These are phyloP conservation scores for Leccinellum luteum DNA, from an alignment of 768 basidiomycete genomes.

Conservation along the genomic window DNA sequence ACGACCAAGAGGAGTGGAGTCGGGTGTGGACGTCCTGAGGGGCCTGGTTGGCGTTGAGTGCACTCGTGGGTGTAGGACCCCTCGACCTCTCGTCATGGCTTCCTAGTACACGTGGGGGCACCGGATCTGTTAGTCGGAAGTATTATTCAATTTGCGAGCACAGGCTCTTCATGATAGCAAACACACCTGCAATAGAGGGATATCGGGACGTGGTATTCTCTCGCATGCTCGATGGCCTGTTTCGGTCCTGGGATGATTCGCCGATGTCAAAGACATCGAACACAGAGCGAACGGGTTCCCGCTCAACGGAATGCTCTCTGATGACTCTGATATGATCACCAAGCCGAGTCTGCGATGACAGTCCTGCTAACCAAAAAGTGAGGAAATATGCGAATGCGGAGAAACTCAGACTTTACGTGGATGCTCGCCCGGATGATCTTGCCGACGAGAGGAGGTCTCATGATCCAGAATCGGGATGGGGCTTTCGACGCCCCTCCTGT, in stretches of 20 bases:
- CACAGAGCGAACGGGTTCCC: conserved; percentile 23
- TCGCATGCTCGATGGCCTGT: conserved; percentile 11
- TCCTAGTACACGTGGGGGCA: conserved; percentile 11
- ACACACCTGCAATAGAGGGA: conserved; percentile 15
- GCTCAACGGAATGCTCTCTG: conserved; percentile 21
- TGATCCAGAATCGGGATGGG: conserved; percentile 3
- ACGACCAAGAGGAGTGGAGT: conserved; percentile 27
- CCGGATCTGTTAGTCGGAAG: conserved; percentile 13
- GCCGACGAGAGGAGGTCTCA: conserved; percentile 5
- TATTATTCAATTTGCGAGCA: conserved; percentile 2
- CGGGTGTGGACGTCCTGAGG: conserved; percentile 16
- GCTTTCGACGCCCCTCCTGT: conserved; percentile 6
- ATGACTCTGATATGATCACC: conserved; percentile 19
- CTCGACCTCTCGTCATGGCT: conserved; percentile 17
- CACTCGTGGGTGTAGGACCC: conserved; percentile 8
- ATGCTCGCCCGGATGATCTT: conserved; percentile 7
- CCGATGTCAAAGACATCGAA: conserved; percentile 30
- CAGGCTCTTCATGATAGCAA: not conserved
- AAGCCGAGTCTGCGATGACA: conserved; percentile 4
- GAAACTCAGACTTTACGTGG: conserved; percentile 6
- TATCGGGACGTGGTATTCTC: conserved; percentile 10
- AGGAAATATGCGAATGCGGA: not conserved
- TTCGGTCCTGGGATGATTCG: conserved; percentile 19
- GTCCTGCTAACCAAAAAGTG: not conserved
- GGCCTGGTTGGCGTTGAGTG: conserved; percentile 2